A percentile compares a stretch with the other conserved stretches of the same genome.
phyloP scores from a whole-genome alignment of 495 filamentous ascomycete species.

The Amphirosellinia nigrospora region DNA sequence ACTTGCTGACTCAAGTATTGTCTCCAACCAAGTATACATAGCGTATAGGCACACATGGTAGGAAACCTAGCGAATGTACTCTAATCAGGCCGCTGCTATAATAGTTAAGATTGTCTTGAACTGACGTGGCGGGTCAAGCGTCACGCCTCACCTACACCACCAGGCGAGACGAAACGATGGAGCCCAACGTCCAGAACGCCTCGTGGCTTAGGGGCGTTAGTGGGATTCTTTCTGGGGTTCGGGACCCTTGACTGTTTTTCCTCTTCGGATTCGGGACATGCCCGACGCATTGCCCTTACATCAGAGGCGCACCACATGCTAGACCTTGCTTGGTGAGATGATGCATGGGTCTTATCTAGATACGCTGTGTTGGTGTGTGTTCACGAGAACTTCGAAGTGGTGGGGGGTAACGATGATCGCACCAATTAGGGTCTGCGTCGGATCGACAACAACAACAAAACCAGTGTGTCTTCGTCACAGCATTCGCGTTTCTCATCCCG shows the following conservation, averaged over 20 bases:
- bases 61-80: not conserved
- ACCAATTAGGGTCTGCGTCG: not conserved
- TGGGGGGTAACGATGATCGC: conserved; percentile 12
- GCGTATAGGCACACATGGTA: not conserved
- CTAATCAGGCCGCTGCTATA: conserved; percentile 7
- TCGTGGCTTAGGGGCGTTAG: conserved; percentile 3
- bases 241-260: not conserved
- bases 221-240: conserved; percentile 10
- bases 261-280: not conserved
- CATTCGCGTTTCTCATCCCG: not conserved
- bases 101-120: not conserved
- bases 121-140: conserved; percentile 18
- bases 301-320: conserved; percentile 14
- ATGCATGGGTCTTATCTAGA: conserved; percentile 1
- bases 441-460: not conserved
- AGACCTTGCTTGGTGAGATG: conserved; percentile 13
- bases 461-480: not conserved
- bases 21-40: conserved; percentile 1
- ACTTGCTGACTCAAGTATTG: not conserved
- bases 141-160: conserved; percentile 9
- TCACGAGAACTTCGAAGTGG: conserved; percentile 3
- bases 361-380: conserved; percentile 3
- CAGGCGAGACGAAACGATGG: conserved; percentile 14
- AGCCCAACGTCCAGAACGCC: conserved; percentile 1
- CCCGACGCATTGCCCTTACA: conserved; percentile 18